phyloP scores from a whole-genome alignment of 2,329 filamentous ascomycete genomes.

The Botryotinia convoluta region DNA sequence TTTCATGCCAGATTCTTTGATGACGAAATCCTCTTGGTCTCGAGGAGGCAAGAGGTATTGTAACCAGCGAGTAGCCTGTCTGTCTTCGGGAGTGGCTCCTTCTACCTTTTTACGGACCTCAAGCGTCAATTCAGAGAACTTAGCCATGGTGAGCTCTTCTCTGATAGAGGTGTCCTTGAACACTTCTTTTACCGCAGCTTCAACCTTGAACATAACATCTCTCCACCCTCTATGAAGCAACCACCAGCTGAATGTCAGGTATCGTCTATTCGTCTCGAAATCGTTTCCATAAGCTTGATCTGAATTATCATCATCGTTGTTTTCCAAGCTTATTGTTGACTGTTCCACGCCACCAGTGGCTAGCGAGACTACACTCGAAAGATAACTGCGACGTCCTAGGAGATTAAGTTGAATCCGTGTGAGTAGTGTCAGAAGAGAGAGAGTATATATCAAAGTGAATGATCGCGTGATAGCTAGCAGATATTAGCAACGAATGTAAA shows the following conservation, averaged over 20 bases:
- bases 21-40: conserved; percentile 77
- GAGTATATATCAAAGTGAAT: conserved; percentile 88
- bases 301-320: conserved; percentile 83
- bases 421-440: conserved; percentile 84
- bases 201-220: conserved; percentile 76
- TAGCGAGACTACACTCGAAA: conserved; percentile 90
- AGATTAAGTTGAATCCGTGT: conserved; percentile 97
- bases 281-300: conserved; percentile 86
- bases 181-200: conserved; percentile 80
- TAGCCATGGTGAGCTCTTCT: conserved; percentile 80
- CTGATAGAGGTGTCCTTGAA: conserved; percentile 87
- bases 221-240: conserved; percentile 87
- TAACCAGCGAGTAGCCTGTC: conserved; percentile 65
- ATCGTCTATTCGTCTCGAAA: conserved; percentile 92
- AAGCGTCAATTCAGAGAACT: conserved; percentile 75
- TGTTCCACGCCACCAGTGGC: conserved; percentile 70
- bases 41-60: conserved; percentile 76
- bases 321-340: conserved; percentile 82
- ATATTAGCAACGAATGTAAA: conserved; percentile 20
- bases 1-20: conserved; percentile 77
- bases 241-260: conserved; percentile 98
- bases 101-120: conserved; percentile 85
- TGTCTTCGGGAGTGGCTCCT: conserved; percentile 63
- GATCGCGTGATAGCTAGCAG: conserved; percentile 77
- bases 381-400: conserved; percentile 88